Base-by-base conservation (phyloP, 768 basidiomycete genomes). In the Calocybe gangraenosa region DNA sequence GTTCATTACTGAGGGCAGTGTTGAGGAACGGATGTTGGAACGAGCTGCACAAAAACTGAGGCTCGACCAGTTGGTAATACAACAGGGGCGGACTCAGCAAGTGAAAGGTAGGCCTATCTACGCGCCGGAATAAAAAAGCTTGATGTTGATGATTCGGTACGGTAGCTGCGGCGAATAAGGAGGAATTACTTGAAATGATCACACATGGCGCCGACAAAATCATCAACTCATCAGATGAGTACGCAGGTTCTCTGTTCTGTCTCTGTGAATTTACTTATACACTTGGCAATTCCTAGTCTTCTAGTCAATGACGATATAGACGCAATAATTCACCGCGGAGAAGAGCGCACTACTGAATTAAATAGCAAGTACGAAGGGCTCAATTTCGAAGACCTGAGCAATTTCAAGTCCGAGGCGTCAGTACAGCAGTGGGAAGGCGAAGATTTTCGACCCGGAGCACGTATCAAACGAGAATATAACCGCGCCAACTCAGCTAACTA, bases 161-260 rank as follows among this genome's bases (percentile, higher is more conserved):
- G 40, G n/a, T 56, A 85, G 93, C 89, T 42, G 92, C 89, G 38
- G 86, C 90, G 13, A 89, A 82, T 63, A 98, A 98, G 69, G 96
- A 98, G 38, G 96, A 98, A 47, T 73, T 99, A 11, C 69, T 98
- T 28, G 94, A 98, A 60, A 99, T 98, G 92, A 98, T 99, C 48
- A 85, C 93, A 5, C 92, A 95, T 57, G 95, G 96, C 15, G 95
- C 93, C 0, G 95, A 98, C 62, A 88, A 92, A 65, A 97, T 99
- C 46, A 93, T 98, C 63, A 95, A 86, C 58, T 70, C 82, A 3
- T 62, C 65, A 0, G 84, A 88, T 11, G 79, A 82, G 89, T 92
- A 46, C 50, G 85, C 66, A 10, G 3, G 8, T 33, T 30, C 31
- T 32, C 47, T 21, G 22, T 35, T 30, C 32, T n/a, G 11, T 18